phyloP scores from a whole-genome alignment of 23 red algal genomes.

The Cyanidiococcus yangmingshanensis region DNA sequence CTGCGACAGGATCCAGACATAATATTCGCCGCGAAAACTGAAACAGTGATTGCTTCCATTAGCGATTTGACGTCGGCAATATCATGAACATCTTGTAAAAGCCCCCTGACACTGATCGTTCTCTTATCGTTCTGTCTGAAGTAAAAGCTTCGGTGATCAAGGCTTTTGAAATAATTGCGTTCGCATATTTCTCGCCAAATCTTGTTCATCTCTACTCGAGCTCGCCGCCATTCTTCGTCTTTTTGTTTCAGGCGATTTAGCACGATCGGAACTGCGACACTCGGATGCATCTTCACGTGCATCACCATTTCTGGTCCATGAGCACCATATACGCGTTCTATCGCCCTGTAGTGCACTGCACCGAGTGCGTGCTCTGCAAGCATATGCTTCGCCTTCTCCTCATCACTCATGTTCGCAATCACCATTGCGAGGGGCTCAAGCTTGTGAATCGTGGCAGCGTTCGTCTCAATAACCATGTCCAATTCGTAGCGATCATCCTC shows the following conservation, averaged over 20 bases:
- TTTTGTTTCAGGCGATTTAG: conserved; percentile 70
- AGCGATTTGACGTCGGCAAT: neutral
- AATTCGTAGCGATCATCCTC: conserved; percentile 99
- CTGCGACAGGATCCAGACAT: neutral
- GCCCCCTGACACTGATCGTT: conserved; percentile 44
- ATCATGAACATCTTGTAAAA: conserved; percentile 28
- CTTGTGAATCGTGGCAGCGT: conserved; percentile 79
- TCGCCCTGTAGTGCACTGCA: conserved; percentile 67
- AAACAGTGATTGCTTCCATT: neutral
- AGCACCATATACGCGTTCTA: conserved; percentile 88
- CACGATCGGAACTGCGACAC: conserved; percentile 74
- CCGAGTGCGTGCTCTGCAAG: conserved; percentile 60
- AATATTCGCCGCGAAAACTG: neutral
- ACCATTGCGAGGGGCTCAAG: conserved; percentile 77
- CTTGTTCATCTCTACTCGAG: conserved; percentile 74
- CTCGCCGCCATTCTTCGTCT: conserved; percentile 73
- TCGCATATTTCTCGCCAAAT: conserved; percentile 91
- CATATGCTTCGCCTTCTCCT: conserved; percentile 68
- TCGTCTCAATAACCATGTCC: conserved; percentile 97
- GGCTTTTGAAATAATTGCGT: conserved; percentile 66
- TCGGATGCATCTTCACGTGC: conserved; percentile 76
- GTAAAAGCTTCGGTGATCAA: conserved; percentile 74
- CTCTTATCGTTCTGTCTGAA: conserved; percentile 90
- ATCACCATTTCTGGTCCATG: conserved; percentile 68
- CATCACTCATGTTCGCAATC: conserved; percentile 52